Percentiles rank a stretch among this genome's conserved stretches.
Conservation (phyloP, 768 basidiomycete species). For the Calvatia gigantea region DNA sequence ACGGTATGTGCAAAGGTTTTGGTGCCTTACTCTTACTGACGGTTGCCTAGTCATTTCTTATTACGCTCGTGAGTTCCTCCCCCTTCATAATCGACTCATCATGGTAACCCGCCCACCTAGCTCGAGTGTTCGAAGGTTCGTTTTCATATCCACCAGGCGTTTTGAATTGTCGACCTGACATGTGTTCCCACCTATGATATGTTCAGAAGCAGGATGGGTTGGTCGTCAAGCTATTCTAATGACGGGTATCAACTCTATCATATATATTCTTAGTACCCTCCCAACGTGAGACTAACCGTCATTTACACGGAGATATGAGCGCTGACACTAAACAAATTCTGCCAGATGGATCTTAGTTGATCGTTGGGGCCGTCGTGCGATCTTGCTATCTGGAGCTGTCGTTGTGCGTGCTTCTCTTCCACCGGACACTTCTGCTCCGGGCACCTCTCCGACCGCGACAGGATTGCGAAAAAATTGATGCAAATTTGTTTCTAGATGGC, state of each 20-base stretch:
- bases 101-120: conserved; percentile 29
- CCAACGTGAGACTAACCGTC: conserved; percentile 62
- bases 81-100: conserved; percentile 10
- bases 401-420: conserved; percentile 48
- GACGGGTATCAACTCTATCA: conserved; percentile 90
- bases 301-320: not conserved
- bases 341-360: conserved; percentile 92
- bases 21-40: conserved; percentile 6
- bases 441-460: not conserved
- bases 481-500: conserved; percentile 59
- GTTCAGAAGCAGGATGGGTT: conserved; percentile 88
- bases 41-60: conserved; percentile 76
- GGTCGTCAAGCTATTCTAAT: conserved; percentile 92
- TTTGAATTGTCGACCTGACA: not conserved
- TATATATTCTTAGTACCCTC: conserved; percentile 76
- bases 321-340: conserved; percentile 12
- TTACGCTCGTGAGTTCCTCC: conserved; percentile 71
- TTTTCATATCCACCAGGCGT: not conserved
- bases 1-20: conserved; percentile 48
- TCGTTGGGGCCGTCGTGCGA: conserved; percentile 83
- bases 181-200: conserved; percentile 13
- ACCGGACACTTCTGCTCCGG: not conserved
- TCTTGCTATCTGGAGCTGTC: conserved; percentile 82
- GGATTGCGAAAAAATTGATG: no score
- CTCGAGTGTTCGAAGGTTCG: conserved; percentile 88